Conservation (phyloP, 139 green algal species). For the Deuterostichococcus epilithicus region DNA sequence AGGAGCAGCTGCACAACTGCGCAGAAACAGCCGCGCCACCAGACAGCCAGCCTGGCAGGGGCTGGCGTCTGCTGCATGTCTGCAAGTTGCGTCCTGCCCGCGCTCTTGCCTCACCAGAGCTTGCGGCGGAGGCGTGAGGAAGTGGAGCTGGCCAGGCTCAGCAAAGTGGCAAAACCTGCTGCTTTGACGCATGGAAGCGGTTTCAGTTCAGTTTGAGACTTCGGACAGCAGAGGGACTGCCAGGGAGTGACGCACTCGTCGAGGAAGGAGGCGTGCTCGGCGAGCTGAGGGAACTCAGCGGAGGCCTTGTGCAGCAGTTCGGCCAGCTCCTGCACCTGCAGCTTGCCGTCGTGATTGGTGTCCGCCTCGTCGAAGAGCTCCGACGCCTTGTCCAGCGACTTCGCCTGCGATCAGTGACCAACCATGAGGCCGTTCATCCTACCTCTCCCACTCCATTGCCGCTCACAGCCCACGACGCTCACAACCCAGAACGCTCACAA, state of each 20-base stretch:
- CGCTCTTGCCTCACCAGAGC: no score
- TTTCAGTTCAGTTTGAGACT: no score
- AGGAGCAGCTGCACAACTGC: no score
- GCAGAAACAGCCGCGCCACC: no score
- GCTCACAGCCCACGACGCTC: not conserved
- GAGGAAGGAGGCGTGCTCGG: conserved; percentile 76
- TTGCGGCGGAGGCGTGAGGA: no score
- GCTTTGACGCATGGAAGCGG: no score
- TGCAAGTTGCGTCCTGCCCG: no score
- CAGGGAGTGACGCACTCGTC: conserved; percentile 32
- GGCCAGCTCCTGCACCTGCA: conserved; percentile 47
- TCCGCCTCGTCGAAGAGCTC: conserved; percentile 65
- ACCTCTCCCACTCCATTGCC: not conserved
- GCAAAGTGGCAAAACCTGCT: no score
- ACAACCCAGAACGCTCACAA: not conserved
- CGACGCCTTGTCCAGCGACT: conserved; percentile 45
- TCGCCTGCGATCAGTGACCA: conserved; percentile 22
- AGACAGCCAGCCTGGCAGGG: no score
- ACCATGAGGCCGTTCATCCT: not conserved
- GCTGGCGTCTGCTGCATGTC: no score
- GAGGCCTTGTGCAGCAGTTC: conserved; percentile 48
- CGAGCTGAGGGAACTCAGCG: conserved; percentile 73
- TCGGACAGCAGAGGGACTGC: not conserved
- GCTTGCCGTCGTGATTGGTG: conserved; percentile 45
- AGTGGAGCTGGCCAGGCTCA: no score